Conservation (phyloP, 768 basidiomycete species). For the Pleurotus pulmonarius region DNA sequence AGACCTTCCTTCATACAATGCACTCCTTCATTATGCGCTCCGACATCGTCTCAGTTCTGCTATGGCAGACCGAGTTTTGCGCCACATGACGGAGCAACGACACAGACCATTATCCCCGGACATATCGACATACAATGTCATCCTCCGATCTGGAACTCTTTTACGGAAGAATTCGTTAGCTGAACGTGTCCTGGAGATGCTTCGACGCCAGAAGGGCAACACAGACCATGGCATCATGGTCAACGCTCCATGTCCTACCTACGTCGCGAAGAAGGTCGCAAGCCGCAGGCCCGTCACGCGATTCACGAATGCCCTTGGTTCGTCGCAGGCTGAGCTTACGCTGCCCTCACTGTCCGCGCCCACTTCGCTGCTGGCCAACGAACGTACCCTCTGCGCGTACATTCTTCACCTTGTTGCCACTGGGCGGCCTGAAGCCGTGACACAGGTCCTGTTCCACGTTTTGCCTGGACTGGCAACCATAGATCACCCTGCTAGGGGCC, state of each 20-base stretch:
- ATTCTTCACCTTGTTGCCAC: constrained; percentile 49
- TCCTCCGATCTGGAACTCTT: constrained; percentile 53
- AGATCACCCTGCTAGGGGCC: constrained; percentile 35
- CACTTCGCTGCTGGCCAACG: constrained; percentile 28
- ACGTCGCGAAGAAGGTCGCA: neutral
- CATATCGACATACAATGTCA: constrained; percentile 51
- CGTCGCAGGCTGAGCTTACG: neutral
- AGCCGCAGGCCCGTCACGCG: neutral
- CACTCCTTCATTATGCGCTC: constrained; percentile 64
- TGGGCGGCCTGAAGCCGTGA: constrained; percentile 41
- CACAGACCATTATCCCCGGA: constrained; percentile 39
- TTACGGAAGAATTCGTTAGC: constrained; percentile 41
- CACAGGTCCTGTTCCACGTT: constrained; percentile 44
- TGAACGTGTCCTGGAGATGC: constrained; percentile 27
- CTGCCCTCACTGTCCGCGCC: constrained; percentile 8
- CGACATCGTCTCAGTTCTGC: constrained; percentile 50
- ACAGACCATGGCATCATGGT: neutral
- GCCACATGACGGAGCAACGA: constrained; percentile 50
- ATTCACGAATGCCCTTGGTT: constrained; percentile 1
- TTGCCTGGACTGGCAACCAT: constrained; percentile 49
- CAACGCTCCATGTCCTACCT: neutral
- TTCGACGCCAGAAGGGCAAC: constrained; percentile 7
- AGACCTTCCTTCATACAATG: constrained; percentile 46
- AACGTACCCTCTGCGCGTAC: constrained; percentile 46
- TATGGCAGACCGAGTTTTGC: constrained; percentile 44